Conservation (phyloP, 768 basidiomycete species). For the Amanita thiersii region DNA sequence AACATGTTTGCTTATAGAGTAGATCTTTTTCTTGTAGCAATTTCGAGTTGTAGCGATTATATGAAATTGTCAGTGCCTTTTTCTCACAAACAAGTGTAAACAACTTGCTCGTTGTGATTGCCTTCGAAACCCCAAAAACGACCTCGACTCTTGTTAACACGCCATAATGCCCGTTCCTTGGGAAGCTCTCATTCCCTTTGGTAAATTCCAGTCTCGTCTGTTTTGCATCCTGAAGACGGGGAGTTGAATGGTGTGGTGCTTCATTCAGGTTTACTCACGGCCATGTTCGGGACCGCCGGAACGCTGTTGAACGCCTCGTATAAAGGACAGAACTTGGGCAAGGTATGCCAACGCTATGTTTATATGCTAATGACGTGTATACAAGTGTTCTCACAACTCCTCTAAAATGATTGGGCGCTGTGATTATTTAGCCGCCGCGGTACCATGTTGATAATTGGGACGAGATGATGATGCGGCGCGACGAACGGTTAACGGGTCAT, state of each 20-base stretch:
- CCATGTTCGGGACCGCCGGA: conserved; percentile 87
- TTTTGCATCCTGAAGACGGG: not conserved
- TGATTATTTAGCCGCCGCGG: conserved; percentile 55
- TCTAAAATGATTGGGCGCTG: not conserved
- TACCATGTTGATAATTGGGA: conserved; percentile 90
- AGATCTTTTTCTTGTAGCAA: too few relatives aligned
- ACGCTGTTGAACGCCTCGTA: conserved; percentile 77
- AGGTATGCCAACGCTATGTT: conserved; percentile 39
- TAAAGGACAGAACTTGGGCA: conserved; percentile 81
- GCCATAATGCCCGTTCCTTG: conserved; percentile 87
- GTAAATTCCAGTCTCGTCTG: conserved; percentile 27
- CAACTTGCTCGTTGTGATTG: too few relatives aligned
- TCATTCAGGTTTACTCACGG: conserved; percentile 60
- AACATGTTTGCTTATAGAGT: too few relatives aligned
- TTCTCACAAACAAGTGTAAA: too few relatives aligned
- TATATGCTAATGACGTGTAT: not conserved
- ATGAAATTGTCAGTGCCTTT: too few relatives aligned
- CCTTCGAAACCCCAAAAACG: too few relatives aligned
- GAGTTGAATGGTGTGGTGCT: conserved; percentile 20
- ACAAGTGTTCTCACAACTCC: too few relatives aligned
- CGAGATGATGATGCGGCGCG: conserved; percentile 92
- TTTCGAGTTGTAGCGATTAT: too few relatives aligned
- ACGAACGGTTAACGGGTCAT: conserved; percentile 82
- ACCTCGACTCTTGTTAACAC: too few relatives aligned
- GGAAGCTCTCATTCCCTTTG: conserved; percentile 96